Conservation (phyloP, 2,329 filamentous ascomycete genomes). For the Purpureocillium lavendulum region DNA sequence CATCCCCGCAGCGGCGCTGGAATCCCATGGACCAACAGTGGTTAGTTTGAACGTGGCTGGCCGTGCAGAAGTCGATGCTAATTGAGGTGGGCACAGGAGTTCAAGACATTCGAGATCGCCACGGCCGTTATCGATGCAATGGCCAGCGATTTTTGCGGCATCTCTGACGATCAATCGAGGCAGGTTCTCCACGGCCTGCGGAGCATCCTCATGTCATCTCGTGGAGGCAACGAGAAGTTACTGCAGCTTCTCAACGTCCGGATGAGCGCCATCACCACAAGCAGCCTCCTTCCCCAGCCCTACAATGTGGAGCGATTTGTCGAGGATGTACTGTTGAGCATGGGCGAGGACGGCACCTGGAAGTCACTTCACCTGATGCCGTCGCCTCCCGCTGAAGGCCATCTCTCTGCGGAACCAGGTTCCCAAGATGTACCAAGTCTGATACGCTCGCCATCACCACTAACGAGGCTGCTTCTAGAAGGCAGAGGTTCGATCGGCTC, state of each 20-base stretch:
- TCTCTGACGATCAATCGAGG: constrained; percentile 16
- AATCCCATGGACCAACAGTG: constrained; percentile 40
- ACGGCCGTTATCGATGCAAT: constrained; percentile 33
- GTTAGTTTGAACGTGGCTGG: constrained; percentile 10
- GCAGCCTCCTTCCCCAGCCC: neutral
- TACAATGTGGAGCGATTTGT: neutral
- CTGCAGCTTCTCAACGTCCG: constrained; percentile 23
- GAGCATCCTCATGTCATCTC: constrained; percentile 28
- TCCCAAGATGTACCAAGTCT: no score
- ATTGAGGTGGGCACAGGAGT: constrained; percentile 17
- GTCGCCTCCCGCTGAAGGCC: no score
- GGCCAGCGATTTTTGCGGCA: constrained; percentile 14
- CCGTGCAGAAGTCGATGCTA: no score
- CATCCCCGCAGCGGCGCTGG: constrained; percentile 35
- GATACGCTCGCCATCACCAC: no score
- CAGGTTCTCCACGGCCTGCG: constrained; percentile 29
- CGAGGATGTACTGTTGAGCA: neutral
- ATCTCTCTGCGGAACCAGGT: no score
- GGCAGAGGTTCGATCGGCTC: no score
- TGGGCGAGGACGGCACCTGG: constrained; percentile 1
- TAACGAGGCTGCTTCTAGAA: no score
- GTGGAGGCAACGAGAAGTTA: constrained; percentile 32
- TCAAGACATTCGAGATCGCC: constrained; percentile 38
- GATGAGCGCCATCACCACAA: constrained; percentile 12
- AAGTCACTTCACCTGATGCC: neutral